Evolutionary conservation across 1,284 basidiomycete genomes (phyloP).

Genomic region (Sporisorium graminicola): DNA sequence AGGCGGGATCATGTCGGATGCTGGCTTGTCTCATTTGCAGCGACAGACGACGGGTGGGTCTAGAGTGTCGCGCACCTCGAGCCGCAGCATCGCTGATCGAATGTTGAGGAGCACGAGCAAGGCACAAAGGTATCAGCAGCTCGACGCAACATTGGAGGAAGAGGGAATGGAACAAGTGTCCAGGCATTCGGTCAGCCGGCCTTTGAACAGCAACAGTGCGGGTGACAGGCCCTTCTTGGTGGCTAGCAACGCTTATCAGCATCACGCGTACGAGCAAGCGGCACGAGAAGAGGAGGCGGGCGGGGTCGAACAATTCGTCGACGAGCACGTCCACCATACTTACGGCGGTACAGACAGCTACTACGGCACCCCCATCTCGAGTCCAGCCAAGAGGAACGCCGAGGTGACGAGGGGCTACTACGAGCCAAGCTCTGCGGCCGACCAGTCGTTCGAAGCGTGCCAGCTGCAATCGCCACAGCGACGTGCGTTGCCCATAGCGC

Average conservation of each 20-base stretch:
- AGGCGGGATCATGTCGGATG: conserved; percentile 43
- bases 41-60: conserved; percentile 34
- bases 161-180: conserved; percentile 12
- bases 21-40: conserved; percentile 35
- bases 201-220: neutral
- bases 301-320: conserved; percentile 3
- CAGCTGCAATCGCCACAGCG: conserved; percentile 27
- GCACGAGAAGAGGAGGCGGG: conserved; percentile 12
- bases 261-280: conserved; percentile 9
- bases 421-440: neutral
- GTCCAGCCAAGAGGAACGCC: conserved; percentile 12
- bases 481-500: conserved; percentile 20
- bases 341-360: conserved; percentile 10
- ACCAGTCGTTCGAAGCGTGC: conserved; percentile 20
- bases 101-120: conserved; percentile 12
- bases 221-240: neutral
- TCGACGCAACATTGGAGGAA: conserved; percentile 25
- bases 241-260: neutral
- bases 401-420: neutral
- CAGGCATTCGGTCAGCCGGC: conserved; percentile 6
- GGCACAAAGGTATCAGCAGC: conserved; percentile 31
- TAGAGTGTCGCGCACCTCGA: conserved; percentile 24
- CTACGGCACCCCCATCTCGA: conserved; percentile 17
- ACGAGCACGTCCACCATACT: neutral
- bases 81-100: conserved; percentile 21